These are phyloP conservation scores for Elsinoe necatrix DNA, from an alignment of 2,329 filamentous ascomycete species.

Conservation along the genomic window DNA sequence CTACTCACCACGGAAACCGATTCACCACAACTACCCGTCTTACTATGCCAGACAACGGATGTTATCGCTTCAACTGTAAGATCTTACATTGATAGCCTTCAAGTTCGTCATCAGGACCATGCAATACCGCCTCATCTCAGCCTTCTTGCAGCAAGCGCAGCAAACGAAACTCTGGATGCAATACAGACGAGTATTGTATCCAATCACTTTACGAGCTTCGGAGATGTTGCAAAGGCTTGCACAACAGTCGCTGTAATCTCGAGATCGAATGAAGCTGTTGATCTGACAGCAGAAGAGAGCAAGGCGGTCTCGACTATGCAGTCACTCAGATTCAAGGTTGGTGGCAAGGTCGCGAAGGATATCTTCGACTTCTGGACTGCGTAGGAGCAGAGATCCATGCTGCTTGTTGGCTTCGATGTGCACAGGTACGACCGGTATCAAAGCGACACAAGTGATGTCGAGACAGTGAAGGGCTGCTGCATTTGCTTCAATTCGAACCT, in stretches of 20 bases:
- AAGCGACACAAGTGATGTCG: no score
- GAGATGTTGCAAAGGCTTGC: not conserved
- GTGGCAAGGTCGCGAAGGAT: not conserved
- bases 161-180: not conserved
- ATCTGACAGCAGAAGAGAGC: not conserved
- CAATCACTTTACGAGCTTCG: not conserved
- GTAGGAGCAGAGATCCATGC: not conserved
- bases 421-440: no score
- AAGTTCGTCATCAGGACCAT: not conserved
- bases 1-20: not conserved
- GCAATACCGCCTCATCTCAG: not conserved
- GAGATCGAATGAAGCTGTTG: not conserved
- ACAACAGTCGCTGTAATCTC: not conserved
- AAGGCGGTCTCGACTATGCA: not conserved
- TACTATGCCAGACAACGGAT: constrained; percentile 18
- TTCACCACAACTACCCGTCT: constrained; percentile 17
- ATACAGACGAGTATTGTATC: not conserved
- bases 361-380: not conserved
- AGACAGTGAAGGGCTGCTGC: no score
- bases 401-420: not conserved
- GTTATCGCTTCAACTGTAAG: not conserved
- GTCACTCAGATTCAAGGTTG: not conserved
- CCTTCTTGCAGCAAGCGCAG: not conserved
- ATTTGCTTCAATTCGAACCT: not conserved
- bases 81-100: not conserved